These are phyloP conservation scores for Apodospora peruviana DNA, from an alignment of 495 filamentous ascomycete species.

Conservation along the genomic window DNA sequence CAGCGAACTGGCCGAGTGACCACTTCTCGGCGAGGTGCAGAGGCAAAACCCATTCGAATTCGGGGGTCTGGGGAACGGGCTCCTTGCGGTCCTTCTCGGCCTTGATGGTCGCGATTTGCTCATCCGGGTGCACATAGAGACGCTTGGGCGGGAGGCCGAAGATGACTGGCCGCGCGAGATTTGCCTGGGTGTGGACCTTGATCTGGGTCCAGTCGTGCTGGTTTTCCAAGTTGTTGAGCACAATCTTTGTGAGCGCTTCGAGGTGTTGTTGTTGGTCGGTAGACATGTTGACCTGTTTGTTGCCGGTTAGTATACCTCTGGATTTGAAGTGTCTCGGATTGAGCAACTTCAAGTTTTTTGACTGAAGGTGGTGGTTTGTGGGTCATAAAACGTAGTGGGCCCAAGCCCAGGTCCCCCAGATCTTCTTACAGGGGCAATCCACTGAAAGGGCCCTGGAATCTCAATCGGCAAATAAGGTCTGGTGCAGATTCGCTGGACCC, in stretches of 20 bases:
- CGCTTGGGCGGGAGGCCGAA: conserved; percentile 83
- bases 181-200: conserved; percentile 47
- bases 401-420: too few species aligned
- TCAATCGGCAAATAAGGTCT: too few species aligned
- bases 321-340: neutral
- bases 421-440: too few species aligned
- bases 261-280: conserved; percentile 7
- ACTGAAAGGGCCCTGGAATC: too few species aligned
- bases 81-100: conserved; percentile 33
- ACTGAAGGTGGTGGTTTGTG: too few species aligned
- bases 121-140: conserved; percentile 89
- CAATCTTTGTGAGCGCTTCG: conserved; percentile 54
- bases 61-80: conserved; percentile 42
- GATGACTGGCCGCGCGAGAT: conserved; percentile 59
- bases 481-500: too few species aligned
- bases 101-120: conserved; percentile 75
- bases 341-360: too few species aligned
- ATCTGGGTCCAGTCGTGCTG: conserved; percentile 83
- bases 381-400: too few species aligned
- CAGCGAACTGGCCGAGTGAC: conserved; percentile 68
- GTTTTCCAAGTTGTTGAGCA: conserved; percentile 75
- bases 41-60: conserved; percentile 84
- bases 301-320: neutral
- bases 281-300: conserved; percentile 16
- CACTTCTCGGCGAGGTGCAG: conserved; percentile 75